Evolutionary conservation across 192 early-diverging fungal genomes (phyloP).

Genomic region (Coemansia sp.): DNA sequence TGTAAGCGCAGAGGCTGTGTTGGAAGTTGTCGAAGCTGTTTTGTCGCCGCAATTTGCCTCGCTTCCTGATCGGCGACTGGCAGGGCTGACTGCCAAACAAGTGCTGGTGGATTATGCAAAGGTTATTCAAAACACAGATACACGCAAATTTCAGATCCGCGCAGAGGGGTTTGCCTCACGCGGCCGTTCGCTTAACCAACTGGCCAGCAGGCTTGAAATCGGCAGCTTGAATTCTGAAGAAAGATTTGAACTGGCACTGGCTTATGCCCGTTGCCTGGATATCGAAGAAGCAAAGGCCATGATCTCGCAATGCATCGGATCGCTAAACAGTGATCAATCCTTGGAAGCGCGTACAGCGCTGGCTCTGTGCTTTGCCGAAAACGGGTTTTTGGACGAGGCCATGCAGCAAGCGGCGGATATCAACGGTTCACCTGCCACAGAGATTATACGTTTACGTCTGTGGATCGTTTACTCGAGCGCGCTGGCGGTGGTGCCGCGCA

Average conservation of each 20-base stretch:
- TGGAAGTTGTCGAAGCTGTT: constrained; percentile 12
- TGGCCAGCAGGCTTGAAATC: not conserved
- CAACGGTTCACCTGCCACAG: constrained; percentile 5
- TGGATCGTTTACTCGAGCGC: constrained; percentile 20
- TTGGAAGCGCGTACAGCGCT: constrained; percentile 26
- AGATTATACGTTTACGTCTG: constrained; percentile 7
- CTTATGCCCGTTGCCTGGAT: constrained; percentile 39
- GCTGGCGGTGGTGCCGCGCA: constrained; percentile 31
- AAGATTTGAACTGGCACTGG: constrained; percentile 27
- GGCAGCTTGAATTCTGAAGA: not conserved
- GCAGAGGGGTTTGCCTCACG: constrained; percentile 36
- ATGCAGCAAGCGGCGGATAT: not conserved
- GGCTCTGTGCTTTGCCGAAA: constrained; percentile 32
- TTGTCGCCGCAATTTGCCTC: constrained; percentile 21
- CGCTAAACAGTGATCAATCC: not conserved
- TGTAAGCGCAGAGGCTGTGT: not conserved
- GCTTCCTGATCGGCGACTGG: constrained; percentile 33
- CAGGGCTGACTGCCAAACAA: constrained; percentile 44
- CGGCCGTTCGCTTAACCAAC: not conserved
- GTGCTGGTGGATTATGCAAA: constrained; percentile 26
- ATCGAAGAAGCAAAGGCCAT: constrained; percentile 2
- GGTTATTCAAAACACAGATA: not conserved
- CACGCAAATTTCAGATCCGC: constrained; percentile 16
- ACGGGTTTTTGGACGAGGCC: constrained; percentile 8
- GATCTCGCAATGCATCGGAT: not conserved